Evolutionary conservation across 768 basidiomycete species (phyloP).

Genomic region (Omphalotus guepiniiformis): DNA sequence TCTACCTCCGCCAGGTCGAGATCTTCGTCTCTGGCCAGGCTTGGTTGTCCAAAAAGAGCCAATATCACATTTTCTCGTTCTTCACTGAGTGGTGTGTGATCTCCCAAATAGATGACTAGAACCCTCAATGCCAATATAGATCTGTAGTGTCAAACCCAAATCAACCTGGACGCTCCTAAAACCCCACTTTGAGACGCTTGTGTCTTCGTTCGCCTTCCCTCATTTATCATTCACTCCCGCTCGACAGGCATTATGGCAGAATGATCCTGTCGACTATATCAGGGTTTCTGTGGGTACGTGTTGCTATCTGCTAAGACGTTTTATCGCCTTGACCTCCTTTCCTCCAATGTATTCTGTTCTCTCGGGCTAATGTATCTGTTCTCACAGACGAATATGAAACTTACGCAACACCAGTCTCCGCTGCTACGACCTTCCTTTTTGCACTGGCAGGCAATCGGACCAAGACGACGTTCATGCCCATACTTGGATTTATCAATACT

Average conservation of each 20-base stretch:
- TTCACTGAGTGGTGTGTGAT: conserved; percentile 77
- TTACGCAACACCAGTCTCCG: conserved; percentile 70
- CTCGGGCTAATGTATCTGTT: too few species aligned
- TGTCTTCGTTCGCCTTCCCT: conserved; percentile 83
- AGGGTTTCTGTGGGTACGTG: conserved; percentile 66
- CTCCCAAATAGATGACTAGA: not conserved
- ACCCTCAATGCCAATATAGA: conserved; percentile 1
- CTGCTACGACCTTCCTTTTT: conserved; percentile 78
- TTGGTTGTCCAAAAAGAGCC: conserved; percentile 81
- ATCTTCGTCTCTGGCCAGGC: conserved; percentile 67
- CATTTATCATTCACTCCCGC: conserved; percentile 74
- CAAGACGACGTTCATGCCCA: conserved; percentile 76
- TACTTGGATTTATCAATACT: conserved; percentile 72
- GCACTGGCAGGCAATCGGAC: conserved; percentile 75
- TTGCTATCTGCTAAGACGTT: not conserved
- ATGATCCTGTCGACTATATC: conserved; percentile 82
- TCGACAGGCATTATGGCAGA: conserved; percentile 67
- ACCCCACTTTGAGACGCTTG: conserved; percentile 74
- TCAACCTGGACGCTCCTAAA: conserved; percentile 88
- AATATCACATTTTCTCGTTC: conserved; percentile 80
- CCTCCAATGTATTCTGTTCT: not conserved
- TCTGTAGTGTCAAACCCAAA: conserved; percentile 84
- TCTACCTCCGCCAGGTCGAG: conserved; percentile 69
- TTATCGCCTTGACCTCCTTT: not conserved
- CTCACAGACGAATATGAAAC: conserved; percentile 77